Evolutionary conservation across 352 stramenopile species (phyloP).

Genomic region (Pythium apleroticum): DNA sequence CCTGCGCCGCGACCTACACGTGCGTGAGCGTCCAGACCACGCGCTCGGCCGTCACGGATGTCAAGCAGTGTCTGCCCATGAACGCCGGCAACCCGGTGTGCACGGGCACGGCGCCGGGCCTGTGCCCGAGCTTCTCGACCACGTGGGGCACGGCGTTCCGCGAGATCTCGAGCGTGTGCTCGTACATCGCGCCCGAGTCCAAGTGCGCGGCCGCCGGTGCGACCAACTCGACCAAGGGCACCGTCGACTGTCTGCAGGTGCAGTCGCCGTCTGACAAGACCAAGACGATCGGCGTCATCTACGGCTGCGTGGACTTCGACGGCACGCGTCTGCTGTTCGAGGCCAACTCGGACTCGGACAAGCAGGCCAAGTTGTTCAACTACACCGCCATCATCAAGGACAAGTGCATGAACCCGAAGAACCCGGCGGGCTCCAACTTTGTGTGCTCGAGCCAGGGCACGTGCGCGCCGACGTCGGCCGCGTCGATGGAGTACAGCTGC

Average conservation of each 20-base stretch:
- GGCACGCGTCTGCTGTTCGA: conserved; percentile 58
- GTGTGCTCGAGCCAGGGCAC: conserved; percentile 78
- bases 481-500: conserved; percentile 60
- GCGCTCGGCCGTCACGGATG: conserved; percentile 52
- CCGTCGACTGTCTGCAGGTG: conserved; percentile 32
- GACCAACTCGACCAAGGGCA: conserved; percentile 32
- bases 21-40: conserved; percentile 83
- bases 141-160: conserved; percentile 64
- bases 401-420: conserved; percentile 59
- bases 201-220: not conserved
- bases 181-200: conserved; percentile 23
- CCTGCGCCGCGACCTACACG: conserved; percentile 53
- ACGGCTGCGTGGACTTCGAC: conserved; percentile 81
- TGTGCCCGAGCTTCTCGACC: conserved; percentile 73
- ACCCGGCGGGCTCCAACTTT: conserved; percentile 45
- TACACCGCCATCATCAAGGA: conserved; percentile 55
- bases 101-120: conserved; percentile 48
- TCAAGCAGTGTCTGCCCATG: conserved; percentile 80
- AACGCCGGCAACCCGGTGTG: conserved; percentile 48
- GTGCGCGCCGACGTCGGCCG: conserved; percentile 42
- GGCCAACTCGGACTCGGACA: conserved; percentile 44
- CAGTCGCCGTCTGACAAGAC: conserved; percentile 27
- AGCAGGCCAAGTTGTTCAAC: conserved; percentile 56
- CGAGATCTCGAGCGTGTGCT: conserved; percentile 69
- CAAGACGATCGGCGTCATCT: conserved; percentile 50